phyloP scores from a whole-genome alignment of 2,329 filamentous ascomycete species.

The Alternaria alternata region DNA sequence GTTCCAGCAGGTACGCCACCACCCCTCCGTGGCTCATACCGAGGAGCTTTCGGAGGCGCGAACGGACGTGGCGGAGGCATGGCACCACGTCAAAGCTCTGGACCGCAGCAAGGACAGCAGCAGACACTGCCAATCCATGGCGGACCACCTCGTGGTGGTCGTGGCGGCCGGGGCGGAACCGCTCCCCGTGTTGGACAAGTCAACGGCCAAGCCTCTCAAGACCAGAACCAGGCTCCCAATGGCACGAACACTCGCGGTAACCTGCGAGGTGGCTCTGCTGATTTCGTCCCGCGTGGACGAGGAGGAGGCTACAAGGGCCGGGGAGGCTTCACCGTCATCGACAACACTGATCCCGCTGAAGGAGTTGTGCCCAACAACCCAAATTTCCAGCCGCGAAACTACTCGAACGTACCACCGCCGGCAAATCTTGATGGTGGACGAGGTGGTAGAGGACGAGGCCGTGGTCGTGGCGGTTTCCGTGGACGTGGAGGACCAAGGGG shows the following conservation, averaged over 20 bases:
- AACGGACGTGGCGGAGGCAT: slow-evolving; percentile 52
- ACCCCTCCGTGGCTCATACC: slow-evolving; percentile 66
- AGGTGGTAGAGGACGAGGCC: slow-evolving; percentile 43
- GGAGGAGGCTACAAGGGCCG: slow-evolving; percentile 48
- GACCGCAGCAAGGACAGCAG: slow-evolving; percentile 36
- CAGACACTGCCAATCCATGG: slow-evolving; percentile 52
- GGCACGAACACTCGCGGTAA: slow-evolving; percentile 41
- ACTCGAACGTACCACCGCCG: slow-evolving; percentile 50
- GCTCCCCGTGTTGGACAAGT: slow-evolving; percentile 44
- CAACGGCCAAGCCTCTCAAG: slow-evolving; percentile 35
- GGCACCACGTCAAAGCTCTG: slow-evolving; percentile 43
- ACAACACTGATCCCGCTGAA: slow-evolving; percentile 61
- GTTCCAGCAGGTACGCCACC: slow-evolving; percentile 64
- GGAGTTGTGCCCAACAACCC: slow-evolving; percentile 65
- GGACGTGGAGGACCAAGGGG: slow-evolving; percentile 43
- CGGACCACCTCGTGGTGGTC: slow-evolving; percentile 49
- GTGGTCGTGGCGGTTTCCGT: slow-evolving; percentile 42
- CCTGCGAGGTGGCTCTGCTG: slow-evolving; percentile 30
- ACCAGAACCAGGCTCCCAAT: slow-evolving; percentile 36
- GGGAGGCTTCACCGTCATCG: slow-evolving; percentile 56
- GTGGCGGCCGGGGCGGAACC: slow-evolving; percentile 51
- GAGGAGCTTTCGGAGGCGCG: slow-evolving; percentile 63
- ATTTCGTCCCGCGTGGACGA: slow-evolving; percentile 52
- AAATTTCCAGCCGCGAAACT: slow-evolving; percentile 62
- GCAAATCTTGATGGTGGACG: slow-evolving; percentile 41